Evolutionary conservation across 2,329 filamentous ascomycete genomes (phyloP).

Genomic region (Diplodia intermedia): DNA sequence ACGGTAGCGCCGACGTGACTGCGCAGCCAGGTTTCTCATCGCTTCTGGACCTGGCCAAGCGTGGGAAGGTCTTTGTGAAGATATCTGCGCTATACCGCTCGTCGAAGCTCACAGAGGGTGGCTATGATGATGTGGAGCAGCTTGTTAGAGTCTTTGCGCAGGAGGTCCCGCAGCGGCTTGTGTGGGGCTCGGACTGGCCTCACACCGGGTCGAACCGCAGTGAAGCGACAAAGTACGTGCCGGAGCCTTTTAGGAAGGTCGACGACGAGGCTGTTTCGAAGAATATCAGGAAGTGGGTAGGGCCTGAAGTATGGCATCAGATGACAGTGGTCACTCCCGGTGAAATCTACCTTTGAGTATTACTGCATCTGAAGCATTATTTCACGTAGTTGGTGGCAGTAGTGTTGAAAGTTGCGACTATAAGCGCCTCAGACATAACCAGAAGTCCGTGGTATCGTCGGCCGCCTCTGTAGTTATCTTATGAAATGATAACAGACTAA

Average conservation of each 20-base stretch:
- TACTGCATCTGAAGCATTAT: no score
- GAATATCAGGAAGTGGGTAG: slow-evolving; percentile 8
- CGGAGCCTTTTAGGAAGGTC: slow-evolving; percentile 1
- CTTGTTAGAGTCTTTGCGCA: not conserved
- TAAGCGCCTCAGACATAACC: no score
- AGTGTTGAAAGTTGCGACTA: no score
- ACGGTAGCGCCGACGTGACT: not conserved
- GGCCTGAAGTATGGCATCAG: not conserved
- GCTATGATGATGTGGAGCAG: not conserved
- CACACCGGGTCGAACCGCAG: slow-evolving; percentile 7
- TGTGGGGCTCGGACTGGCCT: slow-evolving; percentile 18
- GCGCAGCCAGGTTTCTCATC: slow-evolving; percentile 7
- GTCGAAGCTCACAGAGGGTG: not conserved
- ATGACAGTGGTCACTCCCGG: slow-evolving; percentile 7
- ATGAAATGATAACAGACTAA: no score
- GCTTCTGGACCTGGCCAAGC: not conserved
- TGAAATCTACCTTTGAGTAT: not conserved
- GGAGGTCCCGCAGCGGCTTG: slow-evolving; percentile 5
- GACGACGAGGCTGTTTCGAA: slow-evolving; percentile 4
- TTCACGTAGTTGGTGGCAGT: no score
- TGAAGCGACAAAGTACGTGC: not conserved
- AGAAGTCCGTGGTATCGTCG: no score
- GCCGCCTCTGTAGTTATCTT: no score
- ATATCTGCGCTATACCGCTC: slow-evolving; percentile 12
- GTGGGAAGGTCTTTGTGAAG: slow-evolving; percentile 3